Conservation (phyloP, 2,329 filamentous ascomycete genomes). For the Neonectria magnoliae region DNA sequence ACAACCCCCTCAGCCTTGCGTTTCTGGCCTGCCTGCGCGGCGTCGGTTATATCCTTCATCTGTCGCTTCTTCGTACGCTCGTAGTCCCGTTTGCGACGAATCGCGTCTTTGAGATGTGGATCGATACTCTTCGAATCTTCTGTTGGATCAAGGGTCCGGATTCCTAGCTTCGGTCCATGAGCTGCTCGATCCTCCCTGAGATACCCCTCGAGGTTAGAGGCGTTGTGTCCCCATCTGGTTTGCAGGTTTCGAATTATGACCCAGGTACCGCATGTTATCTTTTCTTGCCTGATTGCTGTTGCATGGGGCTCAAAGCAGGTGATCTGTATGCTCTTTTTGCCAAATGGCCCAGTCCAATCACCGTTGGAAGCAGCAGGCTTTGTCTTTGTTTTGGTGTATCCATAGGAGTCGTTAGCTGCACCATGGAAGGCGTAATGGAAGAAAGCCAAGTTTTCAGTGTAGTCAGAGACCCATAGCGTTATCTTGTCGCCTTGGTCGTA, state of each 20-base stretch:
- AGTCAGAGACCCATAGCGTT: conserved; percentile 83
- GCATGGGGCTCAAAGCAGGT: conserved; percentile 77
- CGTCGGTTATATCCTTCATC: conserved; percentile 50
- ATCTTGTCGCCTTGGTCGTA: conserved; percentile 56
- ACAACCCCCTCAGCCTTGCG: conserved; percentile 46
- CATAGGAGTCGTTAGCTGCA: conserved; percentile 63
- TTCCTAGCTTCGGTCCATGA: conserved; percentile 60
- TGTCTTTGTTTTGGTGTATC: conserved; percentile 56
- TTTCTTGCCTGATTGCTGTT: conserved; percentile 58
- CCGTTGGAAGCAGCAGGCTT: conserved; percentile 29
- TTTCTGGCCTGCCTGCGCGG: conserved; percentile 51
- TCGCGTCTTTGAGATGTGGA: conserved; percentile 63
- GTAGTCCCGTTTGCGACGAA: conserved; percentile 74
- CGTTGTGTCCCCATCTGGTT: conserved; percentile 66
- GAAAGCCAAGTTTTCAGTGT: conserved; percentile 76
- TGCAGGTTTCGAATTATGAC: conserved; percentile 78
- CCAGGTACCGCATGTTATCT: conserved; percentile 69
- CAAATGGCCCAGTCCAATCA: conserved; percentile 79
- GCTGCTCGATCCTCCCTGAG: conserved; percentile 68
- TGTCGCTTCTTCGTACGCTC: conserved; percentile 57
- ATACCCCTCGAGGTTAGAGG: conserved; percentile 73
- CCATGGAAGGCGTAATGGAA: conserved; percentile 57
- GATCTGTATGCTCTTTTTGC: conserved; percentile 76
- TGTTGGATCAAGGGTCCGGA: conserved; percentile 60
- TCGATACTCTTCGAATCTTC: conserved; percentile 56